Percentiles rank a stretch among this genome's conserved stretches.
These are phyloP conservation scores for Cicer bijugum DNA, from an alignment of 306 rosid species.

Conservation along the genomic window DNA sequence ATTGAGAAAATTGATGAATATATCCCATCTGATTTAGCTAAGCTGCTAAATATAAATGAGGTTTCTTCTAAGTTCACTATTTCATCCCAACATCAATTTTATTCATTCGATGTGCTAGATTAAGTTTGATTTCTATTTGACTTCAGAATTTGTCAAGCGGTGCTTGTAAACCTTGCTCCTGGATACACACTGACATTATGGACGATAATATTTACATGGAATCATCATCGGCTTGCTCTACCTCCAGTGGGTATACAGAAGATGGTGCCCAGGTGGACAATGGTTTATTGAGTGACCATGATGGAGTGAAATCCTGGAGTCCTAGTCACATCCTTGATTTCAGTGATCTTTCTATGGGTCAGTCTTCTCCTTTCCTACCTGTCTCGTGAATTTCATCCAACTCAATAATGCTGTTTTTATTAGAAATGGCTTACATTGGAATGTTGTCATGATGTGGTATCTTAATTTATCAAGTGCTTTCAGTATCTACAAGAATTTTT, in stretches of 20 bases:
- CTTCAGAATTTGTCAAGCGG: conserved; percentile 62
- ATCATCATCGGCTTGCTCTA: conserved; percentile 48
- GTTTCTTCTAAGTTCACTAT: conserved; percentile 55
- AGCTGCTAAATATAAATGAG: conserved; percentile 60
- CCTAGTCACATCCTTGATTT: conserved; percentile 94
- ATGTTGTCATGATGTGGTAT: conserved; percentile 21
- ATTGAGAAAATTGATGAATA: conserved; percentile 79
- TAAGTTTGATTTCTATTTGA: conserved; percentile 32
- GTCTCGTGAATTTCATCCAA: conserved; percentile 16
- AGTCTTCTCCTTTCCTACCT: conserved; percentile 43
- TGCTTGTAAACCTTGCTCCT: conserved; percentile 66
- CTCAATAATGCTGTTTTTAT: conserved; percentile 28
- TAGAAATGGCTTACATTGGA: not conserved
- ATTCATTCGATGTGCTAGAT: conserved; percentile 11
- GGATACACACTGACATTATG: conserved; percentile 95
- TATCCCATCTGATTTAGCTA: conserved; percentile 69
- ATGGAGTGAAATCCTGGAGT: conserved; percentile 65
- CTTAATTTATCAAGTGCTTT: conserved; percentile 30
- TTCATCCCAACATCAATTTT: conserved; percentile 29
- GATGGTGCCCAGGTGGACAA: conserved; percentile 45
- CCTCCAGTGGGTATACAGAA: conserved; percentile 48
- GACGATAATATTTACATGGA: conserved; percentile 93
- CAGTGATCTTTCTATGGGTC: conserved; percentile 88
- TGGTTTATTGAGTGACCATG: conserved; percentile 47
- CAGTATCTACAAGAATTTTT: conserved; percentile 11